phyloP scores from a whole-genome alignment of 805 yeast species.

The Yamadazyma nakazawae region DNA sequence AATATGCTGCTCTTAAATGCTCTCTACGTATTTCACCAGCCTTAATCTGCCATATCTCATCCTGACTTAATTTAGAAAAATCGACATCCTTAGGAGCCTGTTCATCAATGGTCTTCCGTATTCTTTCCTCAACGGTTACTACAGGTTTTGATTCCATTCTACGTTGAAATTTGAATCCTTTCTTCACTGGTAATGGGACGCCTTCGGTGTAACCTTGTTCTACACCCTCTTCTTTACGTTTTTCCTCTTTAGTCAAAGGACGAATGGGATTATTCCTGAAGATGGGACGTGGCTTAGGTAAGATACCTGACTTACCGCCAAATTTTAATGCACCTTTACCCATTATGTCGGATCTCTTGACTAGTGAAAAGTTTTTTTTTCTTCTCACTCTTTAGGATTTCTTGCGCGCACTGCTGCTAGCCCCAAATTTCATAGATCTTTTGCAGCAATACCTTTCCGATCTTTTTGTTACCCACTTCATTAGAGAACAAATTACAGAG shows the following conservation, averaged over 20 bases:
- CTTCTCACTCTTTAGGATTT: background rate
- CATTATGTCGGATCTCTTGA: constrained; percentile 23
- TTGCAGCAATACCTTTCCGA: constrained; percentile 50
- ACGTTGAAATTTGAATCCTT: constrained; percentile 44
- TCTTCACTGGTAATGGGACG: constrained; percentile 62
- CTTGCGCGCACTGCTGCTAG: constrained; percentile 2
- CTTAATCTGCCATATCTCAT: constrained; percentile 46
- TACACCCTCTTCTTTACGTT: constrained; percentile 43
- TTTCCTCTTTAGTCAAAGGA: constrained; percentile 43
- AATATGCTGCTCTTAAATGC: constrained; percentile 62
- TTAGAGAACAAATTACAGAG: constrained; percentile 27
- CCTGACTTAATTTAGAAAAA: constrained; percentile 26
- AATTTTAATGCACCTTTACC: constrained; percentile 49
- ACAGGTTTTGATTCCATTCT: constrained; percentile 51
- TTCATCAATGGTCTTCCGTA: constrained; percentile 51
- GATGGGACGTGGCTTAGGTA: constrained; percentile 75
- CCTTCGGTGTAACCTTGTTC: constrained; percentile 69
- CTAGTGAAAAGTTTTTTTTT: constrained; percentile 8
- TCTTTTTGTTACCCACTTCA: constrained; percentile 50
- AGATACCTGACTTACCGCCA: constrained; percentile 74
- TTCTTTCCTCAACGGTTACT: constrained; percentile 57
- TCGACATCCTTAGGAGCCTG: constrained; percentile 27
- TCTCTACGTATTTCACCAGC: constrained; percentile 67
- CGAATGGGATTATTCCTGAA: constrained; percentile 61
- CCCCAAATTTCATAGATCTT: constrained; percentile 62